Evolutionary conservation across 495 filamentous ascomycete genomes (phyloP), one percentile per base, ranked within the genome.

Genomic region (Aspergillus mulundensis): DNA sequence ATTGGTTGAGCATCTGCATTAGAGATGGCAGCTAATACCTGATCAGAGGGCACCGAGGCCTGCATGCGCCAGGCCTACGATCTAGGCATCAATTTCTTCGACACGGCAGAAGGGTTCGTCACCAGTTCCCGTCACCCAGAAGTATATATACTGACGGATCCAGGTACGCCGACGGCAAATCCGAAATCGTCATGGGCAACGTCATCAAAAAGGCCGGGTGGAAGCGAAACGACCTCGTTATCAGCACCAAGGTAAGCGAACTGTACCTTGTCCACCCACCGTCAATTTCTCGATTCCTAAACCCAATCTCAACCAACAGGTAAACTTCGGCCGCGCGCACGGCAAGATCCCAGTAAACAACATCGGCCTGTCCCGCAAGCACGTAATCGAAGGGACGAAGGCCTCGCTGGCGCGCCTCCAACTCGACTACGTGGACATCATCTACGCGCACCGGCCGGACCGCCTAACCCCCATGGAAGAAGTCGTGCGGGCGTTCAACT

Each of bases 191-290:
- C 41, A 89, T 92, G 83, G 89, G 89, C 16, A 66, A 81, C 56
- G 87, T 86, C 2, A 86, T 85, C 44, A 78, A 81, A 62, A 72
- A 78, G 41, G 71, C 70, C 48, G 72, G 67, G 16, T 79, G 90
- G 90, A 87, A 88, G 60, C 78, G 89, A 32, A 88, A 87, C 66
- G 89, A 94, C 67, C 73, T 92, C 34, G 90, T 95, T 23, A 85
- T 95, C 61, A 89, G 85, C 45, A 93, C 90, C n/a, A 94, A 94
- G 79, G 79, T 87, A 69, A n/a, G n/a, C n/a, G n/a, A n/a, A n/a
- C 3, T 1, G 18, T 15, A 2, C 30, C 18, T 41, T n/a, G n/a
- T n/a, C n/a, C n/a, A n/a, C n/a, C n/a, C n/a, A n/a, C n/a, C n/a
- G n/a, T n/a, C n/a, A n/a, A n/a, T n/a, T n/a, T n/a, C n/a, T n/a